Evolutionary conservation across 2,329 filamentous ascomycete genomes (phyloP).

Genomic region (Penicillium palitans): DNA sequence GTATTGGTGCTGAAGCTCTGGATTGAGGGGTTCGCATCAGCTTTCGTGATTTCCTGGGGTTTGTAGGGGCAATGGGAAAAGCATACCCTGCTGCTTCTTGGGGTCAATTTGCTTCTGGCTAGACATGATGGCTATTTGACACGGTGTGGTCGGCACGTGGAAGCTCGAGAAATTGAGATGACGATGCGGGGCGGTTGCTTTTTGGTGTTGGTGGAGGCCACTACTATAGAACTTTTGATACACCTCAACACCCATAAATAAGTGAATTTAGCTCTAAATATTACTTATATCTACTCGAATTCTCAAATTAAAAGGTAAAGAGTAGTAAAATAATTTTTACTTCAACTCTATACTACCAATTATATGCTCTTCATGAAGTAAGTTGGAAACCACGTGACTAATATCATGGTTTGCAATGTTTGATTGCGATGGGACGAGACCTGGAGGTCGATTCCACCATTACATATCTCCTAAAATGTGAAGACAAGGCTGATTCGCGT

Average conservation of each 20-base stretch:
- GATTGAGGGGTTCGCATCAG: slow-evolving; percentile 12
- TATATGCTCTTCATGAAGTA: not conserved
- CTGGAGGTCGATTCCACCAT: not conserved
- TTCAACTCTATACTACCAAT: not conserved
- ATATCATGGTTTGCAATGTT: slow-evolving; percentile 33
- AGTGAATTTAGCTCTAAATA: not conserved
- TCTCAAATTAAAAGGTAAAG: accelerated
- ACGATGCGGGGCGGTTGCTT: slow-evolving; percentile 34
- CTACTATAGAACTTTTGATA: slow-evolving; percentile 2
- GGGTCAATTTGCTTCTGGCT: slow-evolving; percentile 43
- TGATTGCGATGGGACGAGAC: slow-evolving; percentile 15
- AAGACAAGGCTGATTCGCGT: not conserved
- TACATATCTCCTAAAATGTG: not conserved
- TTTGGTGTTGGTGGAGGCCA: slow-evolving; percentile 16
- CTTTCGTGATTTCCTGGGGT: not conserved
- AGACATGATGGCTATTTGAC: slow-evolving; percentile 35
- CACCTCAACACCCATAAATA: not conserved
- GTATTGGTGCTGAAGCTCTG: slow-evolving; percentile 53
- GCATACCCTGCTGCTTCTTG: slow-evolving; percentile 51
- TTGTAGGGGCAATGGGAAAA: not conserved
- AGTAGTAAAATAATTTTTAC: not conserved
- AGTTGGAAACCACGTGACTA: slow-evolving; percentile 24
- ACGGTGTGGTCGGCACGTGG: slow-evolving; percentile 10
- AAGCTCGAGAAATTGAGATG: slow-evolving; percentile 33
- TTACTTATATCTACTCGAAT: not conserved